Evolutionary conservation across 2,329 filamentous ascomycete species (phyloP).

Genomic region (Penicillium sp.): DNA sequence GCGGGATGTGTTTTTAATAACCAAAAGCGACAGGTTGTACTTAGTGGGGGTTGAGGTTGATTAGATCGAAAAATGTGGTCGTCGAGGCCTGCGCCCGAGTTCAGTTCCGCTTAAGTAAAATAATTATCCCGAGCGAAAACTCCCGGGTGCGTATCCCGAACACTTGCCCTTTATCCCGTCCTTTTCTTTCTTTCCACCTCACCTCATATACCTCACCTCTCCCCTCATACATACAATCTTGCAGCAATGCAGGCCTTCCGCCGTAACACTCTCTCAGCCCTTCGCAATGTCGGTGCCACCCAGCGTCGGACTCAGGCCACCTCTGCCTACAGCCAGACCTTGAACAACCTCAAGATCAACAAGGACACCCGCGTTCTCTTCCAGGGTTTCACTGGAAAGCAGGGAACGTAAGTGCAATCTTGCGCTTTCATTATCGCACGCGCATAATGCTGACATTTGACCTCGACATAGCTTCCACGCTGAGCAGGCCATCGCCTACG

Average conservation of each 20-base stretch:
- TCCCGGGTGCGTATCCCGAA: constrained; percentile 32
- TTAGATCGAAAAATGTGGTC: constrained; percentile 29
- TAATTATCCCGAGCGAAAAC: constrained; percentile 39
- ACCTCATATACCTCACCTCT: constrained; percentile 13
- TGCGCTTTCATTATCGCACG: constrained; percentile 3
- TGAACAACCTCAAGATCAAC: constrained; percentile 90
- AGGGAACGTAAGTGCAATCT: constrained; percentile 74
- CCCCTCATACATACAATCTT: constrained; percentile 16
- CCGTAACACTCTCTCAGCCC: constrained; percentile 68
- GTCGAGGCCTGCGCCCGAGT: constrained; percentile 30
- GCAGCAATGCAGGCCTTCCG: constrained; percentile 77
- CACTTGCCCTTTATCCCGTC: constrained; percentile 23
- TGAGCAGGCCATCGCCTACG: constrained; percentile 96
- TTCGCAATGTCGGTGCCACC: constrained; percentile 60
- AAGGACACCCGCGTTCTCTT: constrained; percentile 89
- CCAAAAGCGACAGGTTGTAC: neutral
- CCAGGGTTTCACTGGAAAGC: constrained; percentile 97
- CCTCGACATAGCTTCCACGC: constrained; percentile 77
- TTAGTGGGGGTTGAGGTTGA: constrained; percentile 18
- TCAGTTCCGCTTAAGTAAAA: constrained; percentile 39
- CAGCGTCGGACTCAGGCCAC: constrained; percentile 69
- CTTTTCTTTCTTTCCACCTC: constrained; percentile 21
- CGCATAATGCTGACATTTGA: constrained; percentile 34
- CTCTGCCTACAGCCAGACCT: constrained; percentile 69
- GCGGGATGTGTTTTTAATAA: neutral